These are phyloP conservation scores for Colletotrichum cereale DNA, from an alignment of 2,329 filamentous ascomycete genomes.

Conservation along the genomic window DNA sequence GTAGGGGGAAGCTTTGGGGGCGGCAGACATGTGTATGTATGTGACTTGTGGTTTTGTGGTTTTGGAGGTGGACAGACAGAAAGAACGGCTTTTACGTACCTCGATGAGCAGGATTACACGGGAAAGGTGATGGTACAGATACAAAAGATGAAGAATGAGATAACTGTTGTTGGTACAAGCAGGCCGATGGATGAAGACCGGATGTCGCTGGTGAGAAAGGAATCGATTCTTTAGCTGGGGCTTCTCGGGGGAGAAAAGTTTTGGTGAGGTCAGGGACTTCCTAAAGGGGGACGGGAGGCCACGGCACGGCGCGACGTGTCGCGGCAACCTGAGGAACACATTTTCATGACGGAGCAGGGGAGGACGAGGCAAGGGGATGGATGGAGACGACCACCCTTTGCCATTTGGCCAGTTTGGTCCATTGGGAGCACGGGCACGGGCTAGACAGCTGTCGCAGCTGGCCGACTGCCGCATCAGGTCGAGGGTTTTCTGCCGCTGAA, in stretches of 20 bases:
- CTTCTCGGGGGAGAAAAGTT: conserved; percentile 32
- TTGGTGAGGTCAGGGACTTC: conserved; percentile 38
- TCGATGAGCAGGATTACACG: conserved; percentile 38
- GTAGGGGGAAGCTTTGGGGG: conserved; percentile 9
- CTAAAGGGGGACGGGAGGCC: conserved; percentile 12
- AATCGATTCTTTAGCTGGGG: not conserved
- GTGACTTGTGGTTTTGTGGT: not conserved
- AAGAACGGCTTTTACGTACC: conserved; percentile 30
- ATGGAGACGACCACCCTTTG: not conserved
- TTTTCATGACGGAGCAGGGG: not conserved
- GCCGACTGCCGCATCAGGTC: not conserved
- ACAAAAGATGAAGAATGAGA: conserved; percentile 54
- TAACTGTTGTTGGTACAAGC: conserved; percentile 48
- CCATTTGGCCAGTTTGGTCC: not conserved
- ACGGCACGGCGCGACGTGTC: conserved; percentile 20
- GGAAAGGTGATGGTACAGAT: conserved; percentile 24
- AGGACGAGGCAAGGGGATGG: not conserved
- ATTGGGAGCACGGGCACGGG: not conserved
- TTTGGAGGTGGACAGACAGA: conserved; percentile 9
- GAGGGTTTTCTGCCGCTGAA: not conserved
- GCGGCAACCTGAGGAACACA: conserved; percentile 32
- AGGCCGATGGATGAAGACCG: conserved; percentile 20
- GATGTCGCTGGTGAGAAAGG: conserved; percentile 29
- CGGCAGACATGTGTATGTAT: not conserved
- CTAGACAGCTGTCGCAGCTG: not conserved